Base-by-base conservation (phyloP, 495 filamentous ascomycete species). In the Penicillium bialowiezense region DNA sequence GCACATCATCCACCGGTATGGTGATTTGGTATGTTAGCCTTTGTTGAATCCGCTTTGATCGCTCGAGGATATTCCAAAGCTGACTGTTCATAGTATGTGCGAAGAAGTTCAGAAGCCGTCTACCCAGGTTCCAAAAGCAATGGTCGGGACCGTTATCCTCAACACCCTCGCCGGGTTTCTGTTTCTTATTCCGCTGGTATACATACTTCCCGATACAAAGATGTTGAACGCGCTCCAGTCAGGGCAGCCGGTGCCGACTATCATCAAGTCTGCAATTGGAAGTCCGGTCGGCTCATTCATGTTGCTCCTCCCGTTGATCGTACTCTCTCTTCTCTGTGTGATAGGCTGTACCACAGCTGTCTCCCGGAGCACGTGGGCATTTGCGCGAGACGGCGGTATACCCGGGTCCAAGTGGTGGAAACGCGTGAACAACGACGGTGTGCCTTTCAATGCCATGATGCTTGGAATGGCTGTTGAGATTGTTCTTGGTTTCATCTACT, bases 281-380 rank as follows among this genome's bases (percentile, higher is more conserved):
- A 56, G 55, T 38, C 49, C 59, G 8, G 35, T 45, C 7, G 85
- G 86, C 13, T 80, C 82, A 6, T 83, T 90, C 38, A 83, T 77
- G 6, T 72, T 90, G 0, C 72, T 87, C 12, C 76, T 86, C 41
- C 72, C 87, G 3, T 74, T 88, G 33, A 71, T 86, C 3, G 76
- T 84, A 12, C 82, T 88, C 56, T 72, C 88, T 37, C 52, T 88
- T 1, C 84, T 88, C 55, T 83, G 82, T 5, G 75, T 73, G 1
- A 82, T 75, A 4, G 78, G 74, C 7, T 77, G 86, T 44, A 80
- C 85, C 75, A 85, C 84, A 5, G 84, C 85, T 6, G 77, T 75
- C 31, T 81, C 72, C 29, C 77, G 85, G 5, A 85, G 87, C 75
- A 80, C 78, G n/a, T 87, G 82, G 55, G 84, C 85, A 2, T 89